Evolutionary conservation across 306 rosid genomes (phyloP).

Genomic region (Quercus alba): DNA sequence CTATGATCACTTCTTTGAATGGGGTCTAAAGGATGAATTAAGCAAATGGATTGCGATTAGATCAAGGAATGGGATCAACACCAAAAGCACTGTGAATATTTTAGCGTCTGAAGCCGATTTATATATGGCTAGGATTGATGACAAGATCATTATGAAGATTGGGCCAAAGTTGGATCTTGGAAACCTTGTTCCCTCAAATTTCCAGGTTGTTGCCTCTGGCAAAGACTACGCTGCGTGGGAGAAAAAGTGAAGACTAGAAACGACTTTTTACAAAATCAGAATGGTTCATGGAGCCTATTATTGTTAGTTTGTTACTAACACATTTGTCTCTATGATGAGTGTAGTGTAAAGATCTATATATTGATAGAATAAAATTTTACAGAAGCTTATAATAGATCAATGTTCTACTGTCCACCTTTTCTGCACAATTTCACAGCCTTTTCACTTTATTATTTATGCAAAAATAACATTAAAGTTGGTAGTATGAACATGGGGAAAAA

Average conservation of each 20-base stretch:
- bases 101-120: slow-evolving; percentile 57
- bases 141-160: slow-evolving; percentile 62
- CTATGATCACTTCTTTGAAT: slow-evolving; percentile 69
- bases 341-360: background rate
- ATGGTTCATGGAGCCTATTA: background rate
- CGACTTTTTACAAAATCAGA: background rate
- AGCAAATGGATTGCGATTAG: slow-evolving; percentile 44
- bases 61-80: slow-evolving; percentile 48
- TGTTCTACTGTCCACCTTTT: background rate
- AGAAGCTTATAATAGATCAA: background rate
- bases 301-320: no score
- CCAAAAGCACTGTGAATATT: slow-evolving; percentile 44
- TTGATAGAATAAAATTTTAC: background rate
- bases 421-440: no score
- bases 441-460: no score
- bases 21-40: slow-evolving; percentile 63
- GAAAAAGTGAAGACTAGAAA: slow-evolving; percentile 1
- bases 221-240: slow-evolving; percentile 66
- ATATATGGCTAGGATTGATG: slow-evolving; percentile 56
- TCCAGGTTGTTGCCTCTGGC: slow-evolving; percentile 45
- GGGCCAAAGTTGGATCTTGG: slow-evolving; percentile 57
- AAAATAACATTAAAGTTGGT: no score
- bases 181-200: slow-evolving; percentile 51
- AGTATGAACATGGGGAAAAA: no score
- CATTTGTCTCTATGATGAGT: no score